Evolutionary conservation across 2,329 filamentous ascomycete species (phyloP).

Genomic region (Nigrograna mackinnonii): DNA sequence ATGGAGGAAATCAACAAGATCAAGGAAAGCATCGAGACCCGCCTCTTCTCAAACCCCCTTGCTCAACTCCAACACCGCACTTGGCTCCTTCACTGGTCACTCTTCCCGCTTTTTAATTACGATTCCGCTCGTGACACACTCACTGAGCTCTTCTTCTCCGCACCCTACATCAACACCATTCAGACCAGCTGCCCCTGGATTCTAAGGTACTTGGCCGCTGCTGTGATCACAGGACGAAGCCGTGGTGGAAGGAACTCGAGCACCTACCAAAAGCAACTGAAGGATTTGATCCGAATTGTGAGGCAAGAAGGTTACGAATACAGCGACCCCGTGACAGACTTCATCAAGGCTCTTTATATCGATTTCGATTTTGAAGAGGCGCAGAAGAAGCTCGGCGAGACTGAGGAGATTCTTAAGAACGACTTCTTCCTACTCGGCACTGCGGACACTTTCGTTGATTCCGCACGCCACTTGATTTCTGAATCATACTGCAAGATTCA

Average conservation of each 20-base stretch:
- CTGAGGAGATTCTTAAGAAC: slow-evolving; percentile 86
- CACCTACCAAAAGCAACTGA: slow-evolving; percentile 97
- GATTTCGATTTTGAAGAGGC: slow-evolving; percentile 98
- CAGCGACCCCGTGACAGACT: slow-evolving; percentile 91
- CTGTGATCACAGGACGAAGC: slow-evolving; percentile 85
- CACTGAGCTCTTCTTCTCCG: slow-evolving; percentile 95
- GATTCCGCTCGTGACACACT: slow-evolving; percentile 87
- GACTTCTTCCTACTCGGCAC: slow-evolving; percentile 94
- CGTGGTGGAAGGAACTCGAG: slow-evolving; percentile 70
- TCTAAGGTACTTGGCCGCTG: slow-evolving; percentile 88
- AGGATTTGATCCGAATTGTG: slow-evolving; percentile 94
- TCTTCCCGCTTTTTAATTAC: slow-evolving; percentile 99
- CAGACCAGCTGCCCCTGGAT: slow-evolving; percentile 98
- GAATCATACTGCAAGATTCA: slow-evolving; percentile 99
- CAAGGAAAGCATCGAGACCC: slow-evolving; percentile 80
- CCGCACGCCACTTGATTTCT: slow-evolving; percentile 93
- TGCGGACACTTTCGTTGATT: slow-evolving; percentile 88
- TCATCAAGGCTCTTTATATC: slow-evolving; percentile 93
- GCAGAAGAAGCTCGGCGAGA: slow-evolving; percentile 81
- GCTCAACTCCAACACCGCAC: slow-evolving; percentile 95
- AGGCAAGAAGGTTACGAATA: slow-evolving; percentile 99
- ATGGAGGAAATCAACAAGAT: slow-evolving; percentile 68
- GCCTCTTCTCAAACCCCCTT: slow-evolving; percentile 93
- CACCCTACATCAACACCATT: slow-evolving; percentile 98
- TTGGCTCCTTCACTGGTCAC: slow-evolving; percentile 96